Evolutionary conservation across 2,329 filamentous ascomycete genomes (phyloP).

Genomic region (Aspergillus arachidicola): DNA sequence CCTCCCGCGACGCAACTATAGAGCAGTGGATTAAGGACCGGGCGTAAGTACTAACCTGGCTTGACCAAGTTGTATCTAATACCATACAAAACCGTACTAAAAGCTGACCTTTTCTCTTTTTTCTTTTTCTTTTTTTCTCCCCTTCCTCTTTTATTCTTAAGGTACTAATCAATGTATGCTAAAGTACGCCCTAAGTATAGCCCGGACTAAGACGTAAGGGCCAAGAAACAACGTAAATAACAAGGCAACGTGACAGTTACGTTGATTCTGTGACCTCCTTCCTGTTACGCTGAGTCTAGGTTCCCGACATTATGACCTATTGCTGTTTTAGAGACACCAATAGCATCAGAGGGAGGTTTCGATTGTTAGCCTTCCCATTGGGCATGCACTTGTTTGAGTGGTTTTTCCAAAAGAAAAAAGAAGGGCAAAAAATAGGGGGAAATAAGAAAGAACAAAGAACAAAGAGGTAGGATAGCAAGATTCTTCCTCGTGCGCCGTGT

Average conservation of each 20-base stretch:
- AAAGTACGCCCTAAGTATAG: conserved; percentile 1
- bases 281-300: neutral
- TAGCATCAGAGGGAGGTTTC: neutral
- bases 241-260: conserved; percentile 8
- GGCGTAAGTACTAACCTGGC: neutral
- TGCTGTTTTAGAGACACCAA: neutral
- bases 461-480: neutral
- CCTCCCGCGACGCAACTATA: neutral
- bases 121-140: neutral
- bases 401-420: neutral
- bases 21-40: neutral
- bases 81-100: neutral
- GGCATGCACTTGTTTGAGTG: neutral
- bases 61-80: neutral
- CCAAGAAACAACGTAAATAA: neutral
- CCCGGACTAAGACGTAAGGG: conserved; percentile 1
- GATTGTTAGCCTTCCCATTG: neutral
- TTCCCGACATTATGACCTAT: neutral
- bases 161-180: conserved; percentile 1
- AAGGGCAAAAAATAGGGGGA: neutral
- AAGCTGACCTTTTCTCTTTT: neutral
- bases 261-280: neutral
- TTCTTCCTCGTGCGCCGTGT: conserved; percentile 9
- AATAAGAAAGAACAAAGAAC: neutral
- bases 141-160: neutral